phyloP scores from a whole-genome alignment of 495 filamentous ascomycete genomes.

The Cenococcum geophilum region DNA sequence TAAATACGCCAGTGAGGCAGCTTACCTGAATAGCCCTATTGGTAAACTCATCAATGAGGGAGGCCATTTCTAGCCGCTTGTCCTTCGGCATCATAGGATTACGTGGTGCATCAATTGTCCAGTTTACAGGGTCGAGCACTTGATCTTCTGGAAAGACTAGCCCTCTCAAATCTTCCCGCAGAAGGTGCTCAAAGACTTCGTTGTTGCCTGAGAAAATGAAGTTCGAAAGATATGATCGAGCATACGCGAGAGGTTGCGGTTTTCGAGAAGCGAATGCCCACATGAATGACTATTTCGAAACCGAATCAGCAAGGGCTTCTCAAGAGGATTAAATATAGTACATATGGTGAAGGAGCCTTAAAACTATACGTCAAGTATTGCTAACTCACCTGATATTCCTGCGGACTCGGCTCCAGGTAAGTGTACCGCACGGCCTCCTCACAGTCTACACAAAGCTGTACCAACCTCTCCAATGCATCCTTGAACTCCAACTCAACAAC shows the following conservation, averaged over 20 bases:
- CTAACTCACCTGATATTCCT: constrained; percentile 14
- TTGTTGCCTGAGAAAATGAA: constrained; percentile 60
- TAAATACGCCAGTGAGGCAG: background rate
- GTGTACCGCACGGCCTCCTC: constrained; percentile 41
- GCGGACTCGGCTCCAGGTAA: constrained; percentile 5
- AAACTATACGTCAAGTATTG: background rate
- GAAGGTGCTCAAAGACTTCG: constrained; percentile 57
- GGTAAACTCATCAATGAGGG: constrained; percentile 74
- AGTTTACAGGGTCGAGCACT: constrained; percentile 65
- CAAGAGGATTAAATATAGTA: background rate
- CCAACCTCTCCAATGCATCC: constrained; percentile 64
- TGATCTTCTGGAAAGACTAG: constrained; percentile 65
- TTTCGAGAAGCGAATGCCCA: constrained; percentile 68
- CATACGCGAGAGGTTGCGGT: constrained; percentile 76
- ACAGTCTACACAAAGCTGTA: constrained; percentile 66
- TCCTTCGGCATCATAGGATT: constrained; percentile 44
- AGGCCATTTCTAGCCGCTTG: constrained; percentile 67
- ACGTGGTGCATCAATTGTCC: constrained; percentile 63
- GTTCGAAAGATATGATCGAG: constrained; percentile 71
- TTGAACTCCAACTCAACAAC: constrained; percentile 71
- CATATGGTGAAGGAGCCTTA: background rate
- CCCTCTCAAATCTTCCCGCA: constrained; percentile 73
- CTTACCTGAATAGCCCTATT: constrained; percentile 57
- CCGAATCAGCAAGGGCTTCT: background rate
- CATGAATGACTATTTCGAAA: constrained; percentile 49